Evolutionary conservation across 345 rosid species (phyloP), one percentile per base, ranked within the genome.

Genomic region (Odontarrhena argentea): DNA sequence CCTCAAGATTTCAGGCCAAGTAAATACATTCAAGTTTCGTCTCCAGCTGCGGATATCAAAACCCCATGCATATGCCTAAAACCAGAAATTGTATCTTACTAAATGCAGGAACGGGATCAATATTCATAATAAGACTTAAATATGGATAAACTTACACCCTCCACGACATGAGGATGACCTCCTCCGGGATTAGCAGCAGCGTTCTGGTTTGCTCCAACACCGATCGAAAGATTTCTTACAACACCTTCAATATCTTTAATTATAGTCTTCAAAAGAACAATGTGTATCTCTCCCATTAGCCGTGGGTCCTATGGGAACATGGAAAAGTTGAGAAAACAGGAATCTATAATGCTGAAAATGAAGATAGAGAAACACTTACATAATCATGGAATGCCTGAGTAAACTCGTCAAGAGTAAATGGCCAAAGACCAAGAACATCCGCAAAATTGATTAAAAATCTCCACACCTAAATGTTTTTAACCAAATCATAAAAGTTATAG

Each of bases 1-100:
- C 63, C 96, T 79, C 82, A 92, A 74, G 65, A 92, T 85, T 68
- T 92, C 98, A 63, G 96, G 95, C 98, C 98, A 92, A 22, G 98
- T 88, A 60, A 86, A 73, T 37, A 74, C 81, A 76, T 87, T 88
- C 80, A 92, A 71, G 81, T 87, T 83, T 54, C 75, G 60, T 67
- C 83, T 85, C 98, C 98, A 92, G 70, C 83, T 85, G 59, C 79
- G 77, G 63, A 88, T 81, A 74, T 87, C 91, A 75, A 88, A 92
- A n/a, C 98, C 96, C 98, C 98, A 92, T 38, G 88, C 80, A 71
- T 83, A 88, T 42, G 96, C 98, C 96, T 92, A 69, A 59, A 32
- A 69, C 10, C 44, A 45, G 63, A 57, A 22, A 40, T 9, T 47
- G 28, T 46, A 56, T 26, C 48, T 58, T 50, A 56, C 40, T n/a